Conservation (phyloP, 2,329 filamentous ascomycete genomes). For the Immersiporthe knoxdaviesiana region DNA sequence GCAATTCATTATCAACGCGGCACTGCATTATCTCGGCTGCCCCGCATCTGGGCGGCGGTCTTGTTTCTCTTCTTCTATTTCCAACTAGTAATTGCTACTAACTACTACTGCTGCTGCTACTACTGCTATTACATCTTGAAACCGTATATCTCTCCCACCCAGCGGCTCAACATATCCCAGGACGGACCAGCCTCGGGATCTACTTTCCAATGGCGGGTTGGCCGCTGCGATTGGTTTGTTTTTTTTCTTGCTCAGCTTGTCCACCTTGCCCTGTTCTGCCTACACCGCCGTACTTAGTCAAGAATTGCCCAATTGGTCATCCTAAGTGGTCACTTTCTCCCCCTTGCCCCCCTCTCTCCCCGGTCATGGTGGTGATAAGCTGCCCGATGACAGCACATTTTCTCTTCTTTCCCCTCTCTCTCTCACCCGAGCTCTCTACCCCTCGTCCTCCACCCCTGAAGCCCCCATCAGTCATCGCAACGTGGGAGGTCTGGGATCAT, state of each 20-base stretch:
- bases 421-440: neutral
- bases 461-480: neutral
- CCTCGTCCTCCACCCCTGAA: neutral
- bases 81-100: neutral
- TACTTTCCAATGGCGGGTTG: constrained; percentile 13
- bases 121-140: neutral
- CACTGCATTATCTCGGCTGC: constrained; percentile 24
- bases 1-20: constrained; percentile 24
- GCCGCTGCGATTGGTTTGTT: constrained; percentile 4
- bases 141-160: constrained; percentile 3
- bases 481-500: constrained; percentile 3
- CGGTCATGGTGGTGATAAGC: constrained; percentile 24
- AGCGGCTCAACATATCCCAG: constrained; percentile 17
- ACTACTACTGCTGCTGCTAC: no score
- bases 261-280: constrained; percentile 3
- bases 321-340: constrained; percentile 20
- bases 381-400: constrained; percentile 10
- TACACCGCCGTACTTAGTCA: constrained; percentile 26
- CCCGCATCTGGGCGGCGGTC: constrained; percentile 8
- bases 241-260: constrained; percentile 7
- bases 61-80: neutral
- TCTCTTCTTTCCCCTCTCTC: neutral
- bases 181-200: constrained; percentile 19
- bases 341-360: no score
- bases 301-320: constrained; percentile 19